Percentiles rank a stretch among this genome's conserved stretches.
Conservation (phyloP, 306 rosid species). For the Corylus heterophylla region DNA sequence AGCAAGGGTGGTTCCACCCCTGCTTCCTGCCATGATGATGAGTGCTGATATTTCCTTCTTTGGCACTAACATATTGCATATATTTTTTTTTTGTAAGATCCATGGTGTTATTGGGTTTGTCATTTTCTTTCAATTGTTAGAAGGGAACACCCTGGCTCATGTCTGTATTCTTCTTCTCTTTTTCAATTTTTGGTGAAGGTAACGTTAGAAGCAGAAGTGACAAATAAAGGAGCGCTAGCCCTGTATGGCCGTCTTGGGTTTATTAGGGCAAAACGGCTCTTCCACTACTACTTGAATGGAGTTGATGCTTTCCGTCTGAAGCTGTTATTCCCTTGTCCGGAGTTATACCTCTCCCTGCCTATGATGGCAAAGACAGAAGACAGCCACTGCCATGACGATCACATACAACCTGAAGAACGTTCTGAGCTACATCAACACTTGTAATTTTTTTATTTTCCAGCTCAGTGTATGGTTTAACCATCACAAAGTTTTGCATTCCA, state of each 20-base stretch:
- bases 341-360: slow-evolving; percentile 41
- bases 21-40: neutral
- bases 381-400: slow-evolving; percentile 29
- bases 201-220: slow-evolving; percentile 94
- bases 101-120: neutral
- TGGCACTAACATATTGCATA: neutral
- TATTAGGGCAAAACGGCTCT: slow-evolving; percentile 84
- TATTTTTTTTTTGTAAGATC: neutral
- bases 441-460: slow-evolving; percentile 9
- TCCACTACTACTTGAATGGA: slow-evolving; percentile 94
- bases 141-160: neutral
- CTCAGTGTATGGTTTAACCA: neutral
- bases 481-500: neutral
- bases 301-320: slow-evolving; percentile 97
- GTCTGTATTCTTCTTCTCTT: neutral
- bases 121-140: neutral
- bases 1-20: no score
- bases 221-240: slow-evolving; percentile 94
- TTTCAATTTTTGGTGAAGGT: slow-evolving; percentile 43
- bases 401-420: slow-evolving; percentile 23
- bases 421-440: slow-evolving; percentile 19
- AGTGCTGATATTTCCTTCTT: neutral
- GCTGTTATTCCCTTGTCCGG: slow-evolving; percentile 63
- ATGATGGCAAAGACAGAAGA: slow-evolving; percentile 31
- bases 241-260: slow-evolving; percentile 94